A percentile compares a stretch with the other conserved stretches of the same genome.
phyloP scores from a whole-genome alignment of 176 grass and related monocot species.

The Carex myosuroides region DNA sequence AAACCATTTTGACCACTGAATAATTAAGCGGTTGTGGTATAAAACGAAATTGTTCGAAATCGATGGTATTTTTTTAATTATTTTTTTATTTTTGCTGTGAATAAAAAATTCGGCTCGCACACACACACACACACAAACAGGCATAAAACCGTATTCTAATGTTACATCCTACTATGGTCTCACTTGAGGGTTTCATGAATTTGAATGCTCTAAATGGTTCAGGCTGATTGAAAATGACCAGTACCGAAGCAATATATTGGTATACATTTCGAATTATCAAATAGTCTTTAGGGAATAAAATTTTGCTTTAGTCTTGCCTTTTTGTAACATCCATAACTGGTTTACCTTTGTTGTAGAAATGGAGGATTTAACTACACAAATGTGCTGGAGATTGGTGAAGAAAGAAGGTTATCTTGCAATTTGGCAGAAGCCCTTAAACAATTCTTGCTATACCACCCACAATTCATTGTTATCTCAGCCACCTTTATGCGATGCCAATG shows the following conservation, averaged over 20 bases:
- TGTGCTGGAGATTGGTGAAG: constrained; percentile 40
- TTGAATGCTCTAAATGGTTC: neutral
- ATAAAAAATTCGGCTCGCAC: too few relatives aligned
- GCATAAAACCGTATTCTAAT: neutral
- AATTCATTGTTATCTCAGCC: constrained; percentile 11
- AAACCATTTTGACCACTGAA: too few relatives aligned
- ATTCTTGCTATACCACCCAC: constrained; percentile 26
- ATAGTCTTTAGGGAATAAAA: neutral
- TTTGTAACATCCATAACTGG: neutral
- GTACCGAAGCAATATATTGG: neutral
- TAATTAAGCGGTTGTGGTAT: too few relatives aligned
- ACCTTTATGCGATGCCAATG: constrained; percentile 27
- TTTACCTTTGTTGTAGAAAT: constrained; percentile 28
- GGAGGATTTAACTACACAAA: constrained; percentile 32
- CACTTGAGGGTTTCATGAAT: neutral
- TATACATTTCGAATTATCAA: neutral
- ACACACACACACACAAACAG: neutral
- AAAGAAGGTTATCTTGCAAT: constrained; percentile 56
- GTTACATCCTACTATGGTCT: neutral
- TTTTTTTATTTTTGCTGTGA: too few relatives aligned
- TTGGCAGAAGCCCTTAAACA: constrained; percentile 48
- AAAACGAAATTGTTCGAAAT: too few relatives aligned
- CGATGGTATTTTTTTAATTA: too few relatives aligned
- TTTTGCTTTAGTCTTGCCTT: neutral
- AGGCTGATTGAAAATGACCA: neutral